Base-by-base conservation (phyloP, 768 basidiomycete genomes). In the Boletellus ananas region DNA sequence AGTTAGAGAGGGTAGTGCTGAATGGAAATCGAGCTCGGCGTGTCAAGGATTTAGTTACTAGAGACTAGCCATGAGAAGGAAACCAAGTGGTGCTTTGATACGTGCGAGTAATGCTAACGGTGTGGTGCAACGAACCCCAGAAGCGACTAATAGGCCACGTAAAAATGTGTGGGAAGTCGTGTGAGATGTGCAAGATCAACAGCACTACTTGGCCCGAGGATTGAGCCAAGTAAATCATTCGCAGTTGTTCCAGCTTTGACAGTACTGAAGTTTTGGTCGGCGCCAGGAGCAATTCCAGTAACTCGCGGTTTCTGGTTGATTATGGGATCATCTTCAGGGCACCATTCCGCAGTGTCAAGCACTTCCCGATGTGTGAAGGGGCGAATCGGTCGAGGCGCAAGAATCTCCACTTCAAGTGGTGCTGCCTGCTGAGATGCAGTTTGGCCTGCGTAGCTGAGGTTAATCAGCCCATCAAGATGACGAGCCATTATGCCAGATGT, bases 251-350 rank as follows among this genome's bases (percentile, higher is more conserved):
- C 49, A 13, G 47, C 20, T 31, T 37, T 45, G 29, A 37, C 29
- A 20, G 41, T 34, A 34, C 17, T 34, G 6, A 9, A 35, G 27
- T 27, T 21, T 39, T 45, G 50, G 43, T 57, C 57, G 6, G 57
- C 42, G 6, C 68, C 66, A 10, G 67, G 67, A 25, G 68, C 68
- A 23, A 67, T 57, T 20, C 66, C 64, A 37, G 63, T 50, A 31
- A 45, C 55, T 20, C 60, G 57, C 3, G 55, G 66, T 14, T 57
- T 65, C 45, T 51, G 57, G 43, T 69, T 66, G 37, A 68, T 39
- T 16, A 68, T 52, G 14, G 68, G 68, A 37, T 68, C 68, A 38
- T 57, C 58, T 38, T 59, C 43, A 1, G 68, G 68, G 38, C 60
- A 67, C 68, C 67, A 68, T 49, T 61, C 60, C 18, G 34, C 33